These are phyloP conservation scores for Corylus avellana DNA, from an alignment of 306 rosid species.

Conservation along the genomic window DNA sequence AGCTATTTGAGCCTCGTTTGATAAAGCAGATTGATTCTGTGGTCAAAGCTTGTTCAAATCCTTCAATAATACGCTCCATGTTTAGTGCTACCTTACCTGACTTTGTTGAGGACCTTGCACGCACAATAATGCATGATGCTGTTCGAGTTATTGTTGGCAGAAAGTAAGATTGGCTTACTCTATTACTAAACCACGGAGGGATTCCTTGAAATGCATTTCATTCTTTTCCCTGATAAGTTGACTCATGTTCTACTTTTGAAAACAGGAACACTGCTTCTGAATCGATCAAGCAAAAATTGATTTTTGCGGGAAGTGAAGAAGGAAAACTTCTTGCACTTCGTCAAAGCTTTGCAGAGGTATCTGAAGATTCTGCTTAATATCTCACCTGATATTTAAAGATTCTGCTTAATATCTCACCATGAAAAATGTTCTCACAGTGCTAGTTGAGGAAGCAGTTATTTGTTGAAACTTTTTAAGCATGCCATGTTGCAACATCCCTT, in stretches of 20 bases:
- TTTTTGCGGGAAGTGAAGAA: conserved; percentile 92
- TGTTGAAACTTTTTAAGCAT: conserved; percentile 8
- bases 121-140: conserved; percentile 95
- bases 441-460: conserved; percentile 10
- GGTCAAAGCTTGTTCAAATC: conserved; percentile 92
- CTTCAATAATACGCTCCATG: conserved; percentile 76
- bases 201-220: background rate
- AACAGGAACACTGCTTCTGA: conserved; percentile 92
- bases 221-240: conserved; percentile 10
- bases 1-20: conserved; percentile 85
- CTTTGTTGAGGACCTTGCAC: conserved; percentile 88
- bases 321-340: conserved; percentile 91
- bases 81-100: conserved; percentile 98
- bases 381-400: conserved; percentile 21
- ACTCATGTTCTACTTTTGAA: conserved; percentile 23
- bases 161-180: conserved; percentile 57
- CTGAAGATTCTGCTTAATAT: background rate
- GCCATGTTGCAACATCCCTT: conserved; percentile 10
- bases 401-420: background rate
- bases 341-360: conserved; percentile 90
- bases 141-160: conserved; percentile 93
- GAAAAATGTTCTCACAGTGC: conserved; percentile 1
- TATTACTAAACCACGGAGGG: conserved; percentile 20
- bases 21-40: conserved; percentile 81
- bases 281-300: conserved; percentile 75